Conservation (phyloP, 352 stramenopile genomes). For the Lagenidium sp. region DNA sequence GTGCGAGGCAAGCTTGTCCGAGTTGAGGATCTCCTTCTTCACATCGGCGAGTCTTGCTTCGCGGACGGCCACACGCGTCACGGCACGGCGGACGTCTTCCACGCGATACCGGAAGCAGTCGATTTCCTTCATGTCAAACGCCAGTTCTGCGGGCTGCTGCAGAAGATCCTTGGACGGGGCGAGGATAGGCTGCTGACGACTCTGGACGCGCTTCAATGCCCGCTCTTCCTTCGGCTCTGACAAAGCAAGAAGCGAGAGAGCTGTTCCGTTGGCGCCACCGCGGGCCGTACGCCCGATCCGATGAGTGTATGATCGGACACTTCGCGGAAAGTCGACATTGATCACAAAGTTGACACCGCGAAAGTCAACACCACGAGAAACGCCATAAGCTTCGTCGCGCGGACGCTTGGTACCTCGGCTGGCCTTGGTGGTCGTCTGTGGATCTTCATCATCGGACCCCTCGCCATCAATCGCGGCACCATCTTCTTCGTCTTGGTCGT, state of each 20-base stretch:
- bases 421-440: conserved; percentile 5
- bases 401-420: conserved; percentile 39
- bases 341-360: conserved; percentile 97
- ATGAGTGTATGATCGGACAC: conserved; percentile 95
- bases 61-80: conserved; percentile 92
- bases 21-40: conserved; percentile 98
- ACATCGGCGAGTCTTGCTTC: conserved; percentile 95
- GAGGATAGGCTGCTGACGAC: conserved; percentile 82
- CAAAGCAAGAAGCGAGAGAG: conserved; percentile 91
- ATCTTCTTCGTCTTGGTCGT: conserved; percentile 13
- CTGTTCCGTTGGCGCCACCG: conserved; percentile 93
- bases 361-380: conserved; percentile 98
- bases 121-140: conserved; percentile 97
- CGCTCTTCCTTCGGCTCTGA: conserved; percentile 73
- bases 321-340: conserved; percentile 98
- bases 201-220: conserved; percentile 88
- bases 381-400: conserved; percentile 91
- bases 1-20: conserved; percentile 92
- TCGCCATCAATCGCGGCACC: conserved; percentile 26
- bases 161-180: conserved; percentile 77
- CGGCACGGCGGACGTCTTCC: conserved; percentile 91
- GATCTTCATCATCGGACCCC: conserved; percentile 11
- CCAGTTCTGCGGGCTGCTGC: conserved; percentile 91
- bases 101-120: conserved; percentile 97
- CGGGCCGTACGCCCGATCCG: conserved; percentile 97